These are phyloP conservation scores for Lignosus rhinocerotis DNA, from an alignment of 1,284 basidiomycete genomes.

Conservation along the genomic window DNA sequence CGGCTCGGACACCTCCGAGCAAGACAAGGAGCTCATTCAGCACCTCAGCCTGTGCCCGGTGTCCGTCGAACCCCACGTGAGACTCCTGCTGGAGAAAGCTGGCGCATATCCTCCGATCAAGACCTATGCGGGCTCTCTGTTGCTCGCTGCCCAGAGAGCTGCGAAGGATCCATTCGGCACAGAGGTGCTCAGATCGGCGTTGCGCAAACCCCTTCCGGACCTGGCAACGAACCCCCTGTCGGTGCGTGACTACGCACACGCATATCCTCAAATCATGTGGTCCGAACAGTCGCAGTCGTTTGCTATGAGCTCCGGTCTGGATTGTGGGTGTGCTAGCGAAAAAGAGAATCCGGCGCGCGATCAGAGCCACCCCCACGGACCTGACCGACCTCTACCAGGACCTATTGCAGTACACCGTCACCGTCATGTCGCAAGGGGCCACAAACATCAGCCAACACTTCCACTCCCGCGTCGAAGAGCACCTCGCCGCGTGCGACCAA, in stretches of 20 bases:
- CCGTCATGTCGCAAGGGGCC: no score
- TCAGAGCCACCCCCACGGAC: not conserved
- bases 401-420: no score
- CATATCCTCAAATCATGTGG: slow-evolving; percentile 11
- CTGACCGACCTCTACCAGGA: no score
- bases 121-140: slow-evolving; percentile 7
- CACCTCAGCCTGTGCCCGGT: slow-evolving; percentile 7
- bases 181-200: slow-evolving; percentile 6
- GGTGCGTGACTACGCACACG: slow-evolving; percentile 3
- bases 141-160: slow-evolving; percentile 4
- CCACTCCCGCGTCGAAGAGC: no score
- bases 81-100: slow-evolving; percentile 4
- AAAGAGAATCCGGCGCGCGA: not conserved
- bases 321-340: not conserved
- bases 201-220: slow-evolving; percentile 8
- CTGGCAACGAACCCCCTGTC: slow-evolving; percentile 6
- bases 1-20: not conserved
- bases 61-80: slow-evolving; percentile 5
- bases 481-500: no score
- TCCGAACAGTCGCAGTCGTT: slow-evolving; percentile 3
- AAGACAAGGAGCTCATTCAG: slow-evolving; percentile 6
- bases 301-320: not conserved
- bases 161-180: not conserved
- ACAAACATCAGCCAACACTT: no score
- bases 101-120: slow-evolving; percentile 13